Evolutionary conservation across 805 yeast species (phyloP), one percentile per base, ranked within the genome.

Genomic region (Cyberlindnera xishuangbannaensis): DNA sequence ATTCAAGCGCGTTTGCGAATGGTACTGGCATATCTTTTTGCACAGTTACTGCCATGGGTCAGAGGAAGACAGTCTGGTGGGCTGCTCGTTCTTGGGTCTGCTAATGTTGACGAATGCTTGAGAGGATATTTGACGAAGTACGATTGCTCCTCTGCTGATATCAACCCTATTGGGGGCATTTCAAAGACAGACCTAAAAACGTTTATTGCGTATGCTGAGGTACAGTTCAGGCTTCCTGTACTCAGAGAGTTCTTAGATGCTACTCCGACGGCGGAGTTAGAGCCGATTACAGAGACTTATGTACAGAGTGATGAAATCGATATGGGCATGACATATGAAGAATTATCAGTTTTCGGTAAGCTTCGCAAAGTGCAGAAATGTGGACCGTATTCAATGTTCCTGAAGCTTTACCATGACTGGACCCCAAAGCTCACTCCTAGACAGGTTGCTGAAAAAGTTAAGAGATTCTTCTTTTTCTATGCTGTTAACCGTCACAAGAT

Each of bases 311-410:
- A 92, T 58, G 99, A 92, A 59, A 78, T 75, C 11, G 99, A 92
- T 54, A 92, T 92, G 99, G 99, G 99, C 2, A 83, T 94, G 81
- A 83, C 96, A 0, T 92, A 92, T 51, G 95, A 88, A 44, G 98
- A 92, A 55, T 69, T 92, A 39, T 81, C 95, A 21, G 67, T 83
- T 6, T 88, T 92, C 64, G 99, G 99, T 11, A 71, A 83, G 39
- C 69, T 92, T 41, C 73, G 99, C 45, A 92, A 92, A 59, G 81
- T 92, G 29, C 85, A 84, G 30, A 88, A 88, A 61, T 84, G 95
- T 61, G 99, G 99, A 1, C 98, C 98, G 4, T 84, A 83, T 53
- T 84, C 95, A 6, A 85, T 86, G 95, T 92, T 92, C 56, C 65
- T 88, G 51, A 85, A 87, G 53, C 62, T 92, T 25, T 73, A 86